Evolutionary conservation across 2,329 filamentous ascomycete species (phyloP).

Genomic region (Neonectria sp.): DNA sequence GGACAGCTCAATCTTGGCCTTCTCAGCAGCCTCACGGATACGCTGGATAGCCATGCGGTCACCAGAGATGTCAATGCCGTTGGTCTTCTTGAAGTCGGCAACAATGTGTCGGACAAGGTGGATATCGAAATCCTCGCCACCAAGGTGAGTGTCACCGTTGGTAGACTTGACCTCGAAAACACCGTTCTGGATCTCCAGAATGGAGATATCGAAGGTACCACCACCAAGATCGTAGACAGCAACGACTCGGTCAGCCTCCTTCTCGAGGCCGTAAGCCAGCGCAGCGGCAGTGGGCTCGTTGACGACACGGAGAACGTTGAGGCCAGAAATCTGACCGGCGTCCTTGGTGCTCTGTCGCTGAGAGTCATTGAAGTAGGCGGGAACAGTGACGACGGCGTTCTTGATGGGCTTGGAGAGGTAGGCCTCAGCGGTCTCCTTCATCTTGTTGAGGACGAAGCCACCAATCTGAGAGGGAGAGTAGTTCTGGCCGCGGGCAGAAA

Average conservation of each 20-base stretch:
- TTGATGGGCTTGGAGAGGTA: constrained; percentile 92
- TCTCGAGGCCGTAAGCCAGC: constrained; percentile 95
- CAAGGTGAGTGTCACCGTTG: constrained; percentile 98
- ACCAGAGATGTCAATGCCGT: constrained; percentile 87
- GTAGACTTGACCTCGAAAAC: constrained; percentile 99
- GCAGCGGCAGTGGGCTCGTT: constrained; percentile 98
- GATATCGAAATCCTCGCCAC: constrained; percentile 99
- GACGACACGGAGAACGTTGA: constrained; percentile 97
- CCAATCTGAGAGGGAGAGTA: constrained; percentile 99
- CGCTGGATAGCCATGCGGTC: constrained; percentile 99
- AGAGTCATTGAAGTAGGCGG: constrained; percentile 98
- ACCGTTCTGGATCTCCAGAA: constrained; percentile 97
- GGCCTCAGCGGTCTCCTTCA: constrained; percentile 98
- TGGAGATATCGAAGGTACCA: constrained; percentile 99
- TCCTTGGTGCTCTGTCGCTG: constrained; percentile 99
- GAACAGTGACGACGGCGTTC: constrained; percentile 97
- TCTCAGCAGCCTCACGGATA: constrained; percentile 98
- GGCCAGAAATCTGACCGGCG: constrained; percentile 94
- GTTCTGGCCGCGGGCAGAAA: constrained; percentile 92
- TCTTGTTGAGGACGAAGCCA: constrained; percentile 97
- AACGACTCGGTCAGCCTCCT: constrained; percentile 90
- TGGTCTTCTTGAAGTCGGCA: constrained; percentile 96
- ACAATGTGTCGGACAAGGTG: constrained; percentile 94
- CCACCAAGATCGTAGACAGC: constrained; percentile 98
- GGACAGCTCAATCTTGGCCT: constrained; percentile 99